Evolutionary conservation across 208 protist genomes (phyloP).

Genomic region (Kentomonas sorsogonicus): DNA sequence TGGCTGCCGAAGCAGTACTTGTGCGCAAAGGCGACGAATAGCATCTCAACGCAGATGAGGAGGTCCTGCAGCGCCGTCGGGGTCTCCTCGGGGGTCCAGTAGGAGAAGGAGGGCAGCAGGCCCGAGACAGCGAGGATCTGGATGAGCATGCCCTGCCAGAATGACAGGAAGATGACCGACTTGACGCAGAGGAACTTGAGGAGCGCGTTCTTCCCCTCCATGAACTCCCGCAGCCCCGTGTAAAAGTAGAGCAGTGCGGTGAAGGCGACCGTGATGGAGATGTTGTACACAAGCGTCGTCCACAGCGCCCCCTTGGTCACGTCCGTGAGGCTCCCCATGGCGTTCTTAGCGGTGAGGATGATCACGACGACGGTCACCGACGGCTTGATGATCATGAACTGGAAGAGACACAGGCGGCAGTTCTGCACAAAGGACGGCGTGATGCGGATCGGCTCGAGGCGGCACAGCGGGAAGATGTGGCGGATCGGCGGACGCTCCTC

Average conservation of each 20-base stretch:
- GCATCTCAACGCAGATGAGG: slow-evolving; percentile 90
- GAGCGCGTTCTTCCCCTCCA: slow-evolving; percentile 85
- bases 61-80: slow-evolving; percentile 77
- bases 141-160: slow-evolving; percentile 90
- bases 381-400: slow-evolving; percentile 91
- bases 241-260: slow-evolving; percentile 91
- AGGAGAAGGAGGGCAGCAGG: slow-evolving; percentile 62
- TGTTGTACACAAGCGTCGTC: slow-evolving; percentile 88
- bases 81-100: slow-evolving; percentile 69
- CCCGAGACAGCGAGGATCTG: slow-evolving; percentile 62
- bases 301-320: slow-evolving; percentile 83
- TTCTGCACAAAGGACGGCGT: slow-evolving; percentile 83
- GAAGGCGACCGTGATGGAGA: slow-evolving; percentile 91
- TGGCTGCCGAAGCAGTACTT: slow-evolving; percentile 88
- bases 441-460: slow-evolving; percentile 76
- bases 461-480: slow-evolving; percentile 82
- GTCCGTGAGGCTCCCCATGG: slow-evolving; percentile 76
- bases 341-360: slow-evolving; percentile 62
- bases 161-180: slow-evolving; percentile 89
- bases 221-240: slow-evolving; percentile 73
- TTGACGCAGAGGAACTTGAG: slow-evolving; percentile 92
- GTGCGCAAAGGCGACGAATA: slow-evolving; percentile 87
- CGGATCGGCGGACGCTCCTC: slow-evolving; percentile 69
- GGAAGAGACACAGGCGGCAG: slow-evolving; percentile 83
- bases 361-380: slow-evolving; percentile 76